These are phyloP conservation scores for Termitomyces sp. DNA, from an alignment of 768 basidiomycete species.

Conservation along the genomic window DNA sequence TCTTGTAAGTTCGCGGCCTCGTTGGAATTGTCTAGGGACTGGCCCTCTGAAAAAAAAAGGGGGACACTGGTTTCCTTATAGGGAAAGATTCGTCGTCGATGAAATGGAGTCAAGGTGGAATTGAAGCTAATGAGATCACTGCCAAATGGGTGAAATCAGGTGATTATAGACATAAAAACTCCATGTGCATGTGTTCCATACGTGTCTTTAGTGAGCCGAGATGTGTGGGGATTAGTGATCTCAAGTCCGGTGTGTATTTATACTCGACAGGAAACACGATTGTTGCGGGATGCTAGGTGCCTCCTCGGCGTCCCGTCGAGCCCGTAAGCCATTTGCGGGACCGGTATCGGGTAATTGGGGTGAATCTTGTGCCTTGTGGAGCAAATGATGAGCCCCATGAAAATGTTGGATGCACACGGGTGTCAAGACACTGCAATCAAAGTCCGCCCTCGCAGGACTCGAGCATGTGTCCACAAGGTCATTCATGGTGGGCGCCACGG, in stretches of 20 bases:
- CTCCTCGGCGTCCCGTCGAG: slow-evolving; percentile 4
- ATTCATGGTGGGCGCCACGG: too few species aligned
- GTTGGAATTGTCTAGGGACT: too few species aligned
- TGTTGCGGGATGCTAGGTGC: not conserved
- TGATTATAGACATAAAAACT: not conserved
- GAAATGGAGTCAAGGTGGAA: not conserved
- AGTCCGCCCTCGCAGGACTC: not conserved
- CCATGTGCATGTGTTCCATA: not conserved
- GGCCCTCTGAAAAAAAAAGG: not conserved
- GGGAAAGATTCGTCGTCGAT: not conserved
- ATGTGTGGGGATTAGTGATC: not conserved
- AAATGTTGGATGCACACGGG: not conserved
- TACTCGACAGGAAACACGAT: not conserved
- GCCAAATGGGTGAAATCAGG: not conserved
- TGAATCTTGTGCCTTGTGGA: not conserved
- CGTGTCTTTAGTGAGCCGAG: not conserved
- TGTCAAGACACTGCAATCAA: not conserved
- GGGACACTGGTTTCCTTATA: not conserved
- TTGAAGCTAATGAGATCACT: not conserved
- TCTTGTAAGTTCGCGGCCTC: too few species aligned
- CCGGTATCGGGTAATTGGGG: slow-evolving; percentile 8
- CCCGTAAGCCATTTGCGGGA: slow-evolving; percentile 4
- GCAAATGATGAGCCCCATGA: not conserved
- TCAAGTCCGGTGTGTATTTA: not conserved
- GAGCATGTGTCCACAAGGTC: not conserved